Evolutionary conservation across 192 early-diverging fungal genomes (phyloP).

Genomic region (Coemansia umbellata): DNA sequence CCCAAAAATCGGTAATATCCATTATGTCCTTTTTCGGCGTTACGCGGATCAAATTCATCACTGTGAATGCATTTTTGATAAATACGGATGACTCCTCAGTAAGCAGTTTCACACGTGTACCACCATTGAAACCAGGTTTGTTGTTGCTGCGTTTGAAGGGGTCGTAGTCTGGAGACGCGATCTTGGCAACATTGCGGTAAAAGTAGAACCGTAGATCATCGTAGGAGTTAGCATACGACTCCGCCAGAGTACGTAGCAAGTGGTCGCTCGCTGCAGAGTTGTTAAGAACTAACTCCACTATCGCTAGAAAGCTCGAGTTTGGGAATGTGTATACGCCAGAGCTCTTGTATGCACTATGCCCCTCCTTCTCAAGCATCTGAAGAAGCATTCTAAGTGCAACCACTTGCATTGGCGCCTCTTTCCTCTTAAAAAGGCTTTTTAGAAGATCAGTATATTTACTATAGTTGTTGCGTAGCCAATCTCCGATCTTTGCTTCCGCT

Average conservation of each 20-base stretch:
- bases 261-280: conserved; percentile 59
- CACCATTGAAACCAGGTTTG: neutral
- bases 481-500: conserved; percentile 55
- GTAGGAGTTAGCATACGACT: conserved; percentile 71
- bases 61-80: conserved; percentile 57
- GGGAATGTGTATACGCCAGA: conserved; percentile 60
- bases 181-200: conserved; percentile 56
- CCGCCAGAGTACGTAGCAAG: conserved; percentile 59
- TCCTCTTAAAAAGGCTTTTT: conserved; percentile 49
- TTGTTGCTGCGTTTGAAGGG: conserved; percentile 41
- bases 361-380: conserved; percentile 66
- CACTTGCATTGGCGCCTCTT: conserved; percentile 72
- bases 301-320: conserved; percentile 58
- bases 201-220: conserved; percentile 88
- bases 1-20: conserved; percentile 64
- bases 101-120: neutral
- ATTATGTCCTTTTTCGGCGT: conserved; percentile 53
- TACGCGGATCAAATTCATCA: conserved; percentile 57
- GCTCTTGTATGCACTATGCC: conserved; percentile 26
- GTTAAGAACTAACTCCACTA: conserved; percentile 57
- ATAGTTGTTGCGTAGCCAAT: conserved; percentile 79
- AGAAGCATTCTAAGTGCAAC: conserved; percentile 71
- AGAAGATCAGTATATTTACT: conserved; percentile 60
- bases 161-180: conserved; percentile 36
- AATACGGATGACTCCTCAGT: conserved; percentile 40